These are phyloP conservation scores for Backusella tarrabulga DNA, from an alignment of 192 early-diverging fungal genomes.

Conservation along the genomic window DNA sequence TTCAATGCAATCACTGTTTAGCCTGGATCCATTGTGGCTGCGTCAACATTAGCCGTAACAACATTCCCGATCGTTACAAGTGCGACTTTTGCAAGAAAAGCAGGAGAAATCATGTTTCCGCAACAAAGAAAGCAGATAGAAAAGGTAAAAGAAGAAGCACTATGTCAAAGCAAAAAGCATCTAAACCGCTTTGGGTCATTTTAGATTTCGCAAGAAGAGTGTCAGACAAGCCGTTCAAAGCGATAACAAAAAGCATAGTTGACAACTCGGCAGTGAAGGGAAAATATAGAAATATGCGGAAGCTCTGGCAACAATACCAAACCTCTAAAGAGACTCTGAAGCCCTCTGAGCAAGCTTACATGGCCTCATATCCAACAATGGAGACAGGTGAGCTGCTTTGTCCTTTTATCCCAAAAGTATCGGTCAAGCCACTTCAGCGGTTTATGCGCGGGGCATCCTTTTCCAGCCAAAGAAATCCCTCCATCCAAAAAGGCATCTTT, in stretches of 20 bases:
- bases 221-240: not conserved
- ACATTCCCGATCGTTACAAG: slow-evolving; percentile 81
- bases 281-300: not conserved
- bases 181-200: too few species aligned
- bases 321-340: not conserved
- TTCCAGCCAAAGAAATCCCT: not conserved
- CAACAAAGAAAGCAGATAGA: not conserved
- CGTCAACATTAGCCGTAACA: slow-evolving; percentile 64
- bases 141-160: too few species aligned
- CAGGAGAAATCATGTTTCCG: not conserved
- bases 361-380: not conserved
- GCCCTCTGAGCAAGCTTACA: not conserved
- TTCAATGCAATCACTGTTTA: slow-evolving; percentile 91
- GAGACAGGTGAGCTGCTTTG: not conserved
- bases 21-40: slow-evolving; percentile 96
- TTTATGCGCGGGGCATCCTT: not conserved
- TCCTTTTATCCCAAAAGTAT: slow-evolving; percentile 1
- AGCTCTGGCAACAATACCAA: slow-evolving; percentile 10
- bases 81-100: slow-evolving; percentile 71
- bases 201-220: not conserved
- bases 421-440: not conserved
- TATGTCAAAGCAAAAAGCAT: too few species aligned
- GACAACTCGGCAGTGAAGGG: not conserved
- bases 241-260: not conserved
- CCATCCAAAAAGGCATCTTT: slow-evolving; percentile 5